Evolutionary conservation across 169 alveolate species (phyloP), one percentile per base, ranked within the genome.

Genomic region (Plasmodium cynomolgi): DNA sequence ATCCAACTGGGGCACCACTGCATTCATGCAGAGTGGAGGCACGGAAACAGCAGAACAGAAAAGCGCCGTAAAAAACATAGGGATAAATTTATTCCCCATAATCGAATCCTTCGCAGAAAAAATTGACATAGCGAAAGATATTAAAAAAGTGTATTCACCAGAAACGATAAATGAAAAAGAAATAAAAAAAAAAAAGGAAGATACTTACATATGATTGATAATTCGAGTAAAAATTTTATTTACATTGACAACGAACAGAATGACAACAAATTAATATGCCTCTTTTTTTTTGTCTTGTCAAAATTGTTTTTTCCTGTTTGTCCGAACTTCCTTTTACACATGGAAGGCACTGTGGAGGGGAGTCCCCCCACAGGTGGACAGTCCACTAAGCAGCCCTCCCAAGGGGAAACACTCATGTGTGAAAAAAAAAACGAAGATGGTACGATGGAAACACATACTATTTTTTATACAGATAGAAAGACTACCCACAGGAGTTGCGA

Each of bases 111-210:
- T 90, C 72, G 77, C 82, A 37, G 91, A 90, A 74, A 90, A 90
- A 81, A 90, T 90, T 44, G 68, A 90, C 37, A 80, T 90, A 39
- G 82, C 82, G 73, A 90, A 90, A 68, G 91, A 56, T 47, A 90
- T 90, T n/a, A 90, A 90, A 58, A 90, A 81, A 81, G 62, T 83
- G 5, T 81, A 90, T 33, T 26, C 91, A 39, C 86, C 94, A 37
- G 94, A 90, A 80, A 68, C 80, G 29, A 81, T 74, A n/a, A 90
- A 62, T 72, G 94, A 90, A 80, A 90, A 81, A 34, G 94, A 90
- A 80, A 39, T 56, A 81, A 79, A 80, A 90, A 90, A 80, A 90
- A 90, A 37, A 81, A 81, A 62, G 91, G 71, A 68, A 39, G 83
- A 68, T 90, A 90, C 73, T 34, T 44, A 7, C 62, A 90, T 73